phyloP scores from a whole-genome alignment of 768 basidiomycete species.

The Leucocoprinus sp. region DNA sequence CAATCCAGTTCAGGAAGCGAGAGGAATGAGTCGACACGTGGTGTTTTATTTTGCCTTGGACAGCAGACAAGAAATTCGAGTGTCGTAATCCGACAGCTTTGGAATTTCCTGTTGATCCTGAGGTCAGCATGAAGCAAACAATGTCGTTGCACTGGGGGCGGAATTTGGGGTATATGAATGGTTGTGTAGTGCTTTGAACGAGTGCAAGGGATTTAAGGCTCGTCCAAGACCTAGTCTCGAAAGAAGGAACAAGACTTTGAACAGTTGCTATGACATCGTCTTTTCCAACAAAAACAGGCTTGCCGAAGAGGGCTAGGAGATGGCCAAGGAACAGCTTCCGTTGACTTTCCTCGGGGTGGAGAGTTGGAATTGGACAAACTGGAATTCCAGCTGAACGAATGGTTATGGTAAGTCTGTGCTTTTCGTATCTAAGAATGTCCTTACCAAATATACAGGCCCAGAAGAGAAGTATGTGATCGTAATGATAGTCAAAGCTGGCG shows the following conservation, averaged over 20 bases:
- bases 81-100: slow-evolving; percentile 5
- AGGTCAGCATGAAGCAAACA: slow-evolving; percentile 8
- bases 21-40: background rate
- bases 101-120: slow-evolving; percentile 7
- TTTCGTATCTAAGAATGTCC: background rate
- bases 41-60: slow-evolving; percentile 6
- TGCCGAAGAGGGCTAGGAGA: slow-evolving; percentile 3
- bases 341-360: slow-evolving; percentile 6
- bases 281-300: background rate
- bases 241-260: slow-evolving; percentile 1
- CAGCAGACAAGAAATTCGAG: slow-evolving; percentile 7
- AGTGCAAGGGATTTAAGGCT: background rate
- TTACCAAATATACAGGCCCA: slow-evolving; percentile 7
- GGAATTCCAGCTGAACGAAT: slow-evolving; percentile 2
- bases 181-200: background rate
- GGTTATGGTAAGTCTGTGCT: background rate
- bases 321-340: slow-evolving; percentile 4
- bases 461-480: slow-evolving; percentile 9
- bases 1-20: slow-evolving; percentile 7
- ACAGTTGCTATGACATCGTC: slow-evolving; percentile 1
- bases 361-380: slow-evolving; percentile 4
- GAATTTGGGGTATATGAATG: background rate
- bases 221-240: slow-evolving; percentile 2
- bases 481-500: slow-evolving; percentile 5
- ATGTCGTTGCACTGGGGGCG: background rate